Evolutionary conservation across 176 grass and related monocot species (phyloP).

Genomic region (Poa pratensis): DNA sequence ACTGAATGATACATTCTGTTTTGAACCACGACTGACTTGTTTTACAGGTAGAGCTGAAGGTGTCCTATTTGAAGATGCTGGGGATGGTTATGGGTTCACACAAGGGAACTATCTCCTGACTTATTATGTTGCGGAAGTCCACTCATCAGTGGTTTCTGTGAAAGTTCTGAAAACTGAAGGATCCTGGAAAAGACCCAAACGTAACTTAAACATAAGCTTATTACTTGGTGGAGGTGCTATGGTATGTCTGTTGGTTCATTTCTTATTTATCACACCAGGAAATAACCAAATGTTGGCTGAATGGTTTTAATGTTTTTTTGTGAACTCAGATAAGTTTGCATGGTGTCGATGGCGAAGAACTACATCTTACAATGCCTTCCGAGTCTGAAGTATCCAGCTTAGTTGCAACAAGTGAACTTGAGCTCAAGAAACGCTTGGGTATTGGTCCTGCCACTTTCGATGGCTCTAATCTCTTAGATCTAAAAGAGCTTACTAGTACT

Average conservation of each 20-base stretch:
- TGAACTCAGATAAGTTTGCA: conserved; percentile 64
- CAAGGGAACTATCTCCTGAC: conserved; percentile 79
- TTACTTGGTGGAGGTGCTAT: conserved; percentile 85
- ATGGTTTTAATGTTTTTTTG: conserved; percentile 22
- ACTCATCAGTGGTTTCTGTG: conserved; percentile 63
- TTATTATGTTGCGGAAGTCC: conserved; percentile 73
- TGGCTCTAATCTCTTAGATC: conserved; percentile 18
- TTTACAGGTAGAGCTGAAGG: conserved; percentile 84
- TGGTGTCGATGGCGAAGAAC: conserved; percentile 79
- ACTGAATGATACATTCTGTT: conserved; percentile 10
- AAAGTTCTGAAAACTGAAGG: conserved; percentile 80
- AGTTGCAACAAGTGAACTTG: conserved; percentile 61
- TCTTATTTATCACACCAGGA: neutral
- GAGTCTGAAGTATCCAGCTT: conserved; percentile 64
- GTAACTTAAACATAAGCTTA: conserved; percentile 65
- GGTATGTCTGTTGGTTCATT: conserved; percentile 52
- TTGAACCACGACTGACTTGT: conserved; percentile 9
- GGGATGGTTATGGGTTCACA: conserved; percentile 82
- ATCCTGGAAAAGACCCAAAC: conserved; percentile 62
- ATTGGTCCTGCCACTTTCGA: neutral
- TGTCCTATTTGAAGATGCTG: conserved; percentile 87
- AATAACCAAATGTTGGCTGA: conserved; percentile 2
- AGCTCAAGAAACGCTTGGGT: conserved; percentile 71
- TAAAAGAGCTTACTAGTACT: neutral
- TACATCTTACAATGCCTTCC: conserved; percentile 68